These are phyloP conservation scores for Hylodesmum podocarpum DNA, from an alignment of 306 rosid genomes.

Conservation along the genomic window DNA sequence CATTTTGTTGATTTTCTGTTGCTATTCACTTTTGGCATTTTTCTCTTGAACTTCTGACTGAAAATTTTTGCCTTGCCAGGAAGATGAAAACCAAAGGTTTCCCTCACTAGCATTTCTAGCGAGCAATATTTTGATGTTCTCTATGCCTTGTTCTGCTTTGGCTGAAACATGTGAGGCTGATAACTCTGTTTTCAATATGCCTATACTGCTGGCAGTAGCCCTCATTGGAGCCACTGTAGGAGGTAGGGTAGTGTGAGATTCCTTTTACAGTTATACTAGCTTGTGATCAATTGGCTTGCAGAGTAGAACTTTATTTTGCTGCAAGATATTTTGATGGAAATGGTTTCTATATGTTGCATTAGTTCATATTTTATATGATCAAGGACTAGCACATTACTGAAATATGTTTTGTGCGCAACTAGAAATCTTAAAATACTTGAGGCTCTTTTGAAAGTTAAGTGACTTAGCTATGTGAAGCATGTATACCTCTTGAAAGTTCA, in stretches of 20 bases:
- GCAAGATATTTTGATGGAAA: background rate
- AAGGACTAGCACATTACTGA: background rate
- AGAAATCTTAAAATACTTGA: background rate
- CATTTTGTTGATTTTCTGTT: background rate
- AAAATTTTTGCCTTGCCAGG: constrained; percentile 44
- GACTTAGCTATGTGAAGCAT: background rate
- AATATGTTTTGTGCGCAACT: background rate
- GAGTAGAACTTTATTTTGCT: background rate
- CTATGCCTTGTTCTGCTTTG: constrained; percentile 67
- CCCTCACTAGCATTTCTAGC: constrained; percentile 54
- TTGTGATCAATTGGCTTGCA: background rate
- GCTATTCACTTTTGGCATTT: background rate
- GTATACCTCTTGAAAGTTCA: constrained; percentile 24
- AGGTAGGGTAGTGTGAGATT: constrained; percentile 57
- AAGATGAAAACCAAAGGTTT: constrained; percentile 38
- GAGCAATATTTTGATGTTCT: constrained; percentile 58
- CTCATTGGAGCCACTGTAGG: constrained; percentile 97
- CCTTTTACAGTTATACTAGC: constrained; percentile 2
- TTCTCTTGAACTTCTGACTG: constrained; percentile 15
- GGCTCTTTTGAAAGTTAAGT: background rate
- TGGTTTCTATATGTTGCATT: background rate
- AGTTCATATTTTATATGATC: background rate
- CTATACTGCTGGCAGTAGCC: constrained; percentile 77
- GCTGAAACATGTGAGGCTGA: constrained; percentile 91
- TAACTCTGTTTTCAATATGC: constrained; percentile 73